A percentile compares a stretch with the other conserved stretches of the same genome.
Conservation (phyloP, 1,139 yeast species). For the Hyphopichia burtonii region DNA sequence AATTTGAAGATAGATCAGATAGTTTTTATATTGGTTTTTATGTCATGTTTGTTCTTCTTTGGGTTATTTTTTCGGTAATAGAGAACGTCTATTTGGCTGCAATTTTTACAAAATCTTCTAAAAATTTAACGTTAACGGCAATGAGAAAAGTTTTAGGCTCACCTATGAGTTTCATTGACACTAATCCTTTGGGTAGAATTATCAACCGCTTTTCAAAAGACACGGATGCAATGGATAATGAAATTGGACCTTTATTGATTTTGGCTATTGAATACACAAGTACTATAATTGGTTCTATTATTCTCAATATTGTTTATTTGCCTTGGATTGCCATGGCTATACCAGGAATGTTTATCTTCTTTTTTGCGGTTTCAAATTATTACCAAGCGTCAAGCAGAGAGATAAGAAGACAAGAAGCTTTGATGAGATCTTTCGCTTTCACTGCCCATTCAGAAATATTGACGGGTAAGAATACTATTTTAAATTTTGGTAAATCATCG, state of each 20-base stretch:
- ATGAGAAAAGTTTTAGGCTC: conserved; percentile 22
- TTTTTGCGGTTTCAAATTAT: conserved; percentile 13
- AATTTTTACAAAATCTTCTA: conserved; percentile 20
- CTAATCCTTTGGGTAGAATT: conserved; percentile 29
- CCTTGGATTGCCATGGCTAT: conserved; percentile 30
- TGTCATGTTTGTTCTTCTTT: conserved; percentile 14
- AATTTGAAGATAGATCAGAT: conserved; percentile 10
- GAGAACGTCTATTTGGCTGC: conserved; percentile 25
- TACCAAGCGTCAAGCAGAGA: conserved; percentile 21
- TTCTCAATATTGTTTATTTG: conserved; percentile 27
- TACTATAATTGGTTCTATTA: conserved; percentile 23
- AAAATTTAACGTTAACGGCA: conserved; percentile 21
- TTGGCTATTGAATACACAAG: conserved; percentile 24
- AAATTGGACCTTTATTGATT: conserved; percentile 25
- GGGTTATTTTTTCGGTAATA: conserved; percentile 19
- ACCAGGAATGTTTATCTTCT: conserved; percentile 14
- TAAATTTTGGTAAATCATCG: conserved; percentile 18
- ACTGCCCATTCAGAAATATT: conserved; percentile 21
- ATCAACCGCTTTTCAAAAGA: conserved; percentile 46
- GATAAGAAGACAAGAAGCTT: conserved; percentile 19
- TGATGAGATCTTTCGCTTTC: conserved; percentile 19
- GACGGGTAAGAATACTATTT: conserved; percentile 25
- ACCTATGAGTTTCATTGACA: conserved; percentile 32
- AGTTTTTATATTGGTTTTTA: conserved; percentile 15
- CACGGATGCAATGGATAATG: conserved; percentile 31